These are phyloP conservation scores for Daldinia concentrica DNA, from an alignment of 495 filamentous ascomycete species.

Conservation along the genomic window DNA sequence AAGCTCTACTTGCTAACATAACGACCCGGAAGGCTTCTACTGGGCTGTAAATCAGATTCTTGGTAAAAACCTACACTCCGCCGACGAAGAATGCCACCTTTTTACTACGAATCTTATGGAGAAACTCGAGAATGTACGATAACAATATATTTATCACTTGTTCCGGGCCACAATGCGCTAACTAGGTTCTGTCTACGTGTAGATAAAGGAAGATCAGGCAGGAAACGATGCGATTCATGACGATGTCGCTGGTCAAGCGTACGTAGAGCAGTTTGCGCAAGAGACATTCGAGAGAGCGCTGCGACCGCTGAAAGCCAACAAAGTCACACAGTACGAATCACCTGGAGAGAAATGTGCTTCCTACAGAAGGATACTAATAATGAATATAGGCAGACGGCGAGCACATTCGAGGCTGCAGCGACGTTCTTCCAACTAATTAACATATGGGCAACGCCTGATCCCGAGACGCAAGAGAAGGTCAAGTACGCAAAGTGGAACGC, in stretches of 20 bases:
- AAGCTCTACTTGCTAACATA: constrained; percentile 19
- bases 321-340: constrained; percentile 76
- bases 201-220: constrained; percentile 71
- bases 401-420: constrained; percentile 89
- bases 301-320: constrained; percentile 80
- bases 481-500: constrained; percentile 98
- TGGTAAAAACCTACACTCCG: constrained; percentile 75
- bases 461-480: constrained; percentile 84
- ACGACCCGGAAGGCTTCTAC: constrained; percentile 73
- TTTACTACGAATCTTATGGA: constrained; percentile 91
- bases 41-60: constrained; percentile 94
- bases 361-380: constrained; percentile 21
- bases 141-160: not conserved
- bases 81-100: constrained; percentile 74
- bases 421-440: constrained; percentile 89
- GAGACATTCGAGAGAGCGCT: constrained; percentile 88
- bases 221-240: constrained; percentile 75
- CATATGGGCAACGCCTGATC: constrained; percentile 80
- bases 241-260: constrained; percentile 84
- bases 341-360: not conserved
- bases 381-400: constrained; percentile 79
- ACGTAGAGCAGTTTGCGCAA: constrained; percentile 91
- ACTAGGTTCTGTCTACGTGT: not conserved
- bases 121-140: constrained; percentile 81
- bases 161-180: not conserved